Percentiles rank a stretch among this genome's conserved stretches.
phyloP scores from a whole-genome alignment of 371 early-diverging fungal genomes.

The Zancudomyces culisetae region DNA sequence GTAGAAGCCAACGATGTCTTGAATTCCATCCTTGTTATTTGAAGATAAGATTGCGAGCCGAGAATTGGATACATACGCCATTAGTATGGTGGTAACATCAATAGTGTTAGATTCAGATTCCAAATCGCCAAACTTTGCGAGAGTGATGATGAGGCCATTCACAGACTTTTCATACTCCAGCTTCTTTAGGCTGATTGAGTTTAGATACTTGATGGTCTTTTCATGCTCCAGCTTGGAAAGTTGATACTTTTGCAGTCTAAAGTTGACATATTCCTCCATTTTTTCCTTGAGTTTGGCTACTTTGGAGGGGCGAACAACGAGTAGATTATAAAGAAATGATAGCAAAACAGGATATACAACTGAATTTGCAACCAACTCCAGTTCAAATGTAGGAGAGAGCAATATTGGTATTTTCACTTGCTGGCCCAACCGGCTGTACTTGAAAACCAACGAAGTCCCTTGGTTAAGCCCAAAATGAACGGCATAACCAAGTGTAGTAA shows the following conservation, averaged over 20 bases:
- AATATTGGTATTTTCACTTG: conserved; percentile 60
- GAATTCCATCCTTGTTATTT: conserved; percentile 33
- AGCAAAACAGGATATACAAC: conserved; percentile 41
- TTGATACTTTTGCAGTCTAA: conserved; percentile 52
- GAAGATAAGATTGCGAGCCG: conserved; percentile 77
- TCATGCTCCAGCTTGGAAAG: conserved; percentile 56
- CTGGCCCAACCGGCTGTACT: conserved; percentile 69
- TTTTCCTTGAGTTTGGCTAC: conserved; percentile 10
- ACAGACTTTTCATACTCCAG: conserved; percentile 12
- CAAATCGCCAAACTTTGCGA: conserved; percentile 67
- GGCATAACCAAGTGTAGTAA: conserved; percentile 36
- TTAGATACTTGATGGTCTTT: conserved; percentile 52
- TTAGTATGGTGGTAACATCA: conserved; percentile 75
- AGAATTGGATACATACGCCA: conserved; percentile 59
- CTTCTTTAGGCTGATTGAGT: conserved; percentile 44
- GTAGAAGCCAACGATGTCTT: conserved; percentile 88
- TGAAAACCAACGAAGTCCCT: conserved; percentile 51
- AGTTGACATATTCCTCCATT: conserved; percentile 44
- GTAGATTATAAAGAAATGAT: conserved; percentile 41
- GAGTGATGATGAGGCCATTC: conserved; percentile 61
- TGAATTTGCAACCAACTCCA: conserved; percentile 42
- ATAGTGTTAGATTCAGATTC: conserved; percentile 18
- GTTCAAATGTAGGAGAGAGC: conserved; percentile 48
- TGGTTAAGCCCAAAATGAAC: conserved; percentile 51
- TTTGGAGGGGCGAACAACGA: conserved; percentile 48